Percentiles rank a stretch among this genome's conserved stretches.
Conservation (phyloP, 805 yeast genomes). For the Kregervanrija pseudodelftensis region DNA sequence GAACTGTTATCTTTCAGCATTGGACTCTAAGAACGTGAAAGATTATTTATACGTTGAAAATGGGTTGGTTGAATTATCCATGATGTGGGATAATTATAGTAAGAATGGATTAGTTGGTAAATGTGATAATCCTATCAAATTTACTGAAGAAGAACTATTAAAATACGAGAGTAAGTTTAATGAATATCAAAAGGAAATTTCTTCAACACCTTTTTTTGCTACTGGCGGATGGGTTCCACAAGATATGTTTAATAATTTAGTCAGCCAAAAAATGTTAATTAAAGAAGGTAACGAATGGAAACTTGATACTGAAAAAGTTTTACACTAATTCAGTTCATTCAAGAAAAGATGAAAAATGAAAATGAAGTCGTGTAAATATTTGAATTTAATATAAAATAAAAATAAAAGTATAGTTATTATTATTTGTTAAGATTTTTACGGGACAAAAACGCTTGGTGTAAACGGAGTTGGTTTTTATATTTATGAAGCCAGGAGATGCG, state of each 20-base stretch:
- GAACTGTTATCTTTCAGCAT: slow-evolving; percentile 53
- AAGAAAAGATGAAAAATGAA: too few species aligned
- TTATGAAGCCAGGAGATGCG: too few species aligned
- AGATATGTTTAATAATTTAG: slow-evolving; percentile 72
- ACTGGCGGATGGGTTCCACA: slow-evolving; percentile 96
- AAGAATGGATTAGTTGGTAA: slow-evolving; percentile 48
- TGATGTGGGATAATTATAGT: slow-evolving; percentile 62
- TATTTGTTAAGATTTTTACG: too few species aligned
- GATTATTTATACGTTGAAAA: slow-evolving; percentile 63
- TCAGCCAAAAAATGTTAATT: slow-evolving; percentile 61
- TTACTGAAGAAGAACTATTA: slow-evolving; percentile 51
- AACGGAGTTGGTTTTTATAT: too few species aligned
- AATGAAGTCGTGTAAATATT: too few species aligned
- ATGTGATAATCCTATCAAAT: slow-evolving; percentile 51
- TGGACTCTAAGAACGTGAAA: slow-evolving; percentile 48
- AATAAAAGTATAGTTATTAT: too few species aligned
- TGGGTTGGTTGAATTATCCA: slow-evolving; percentile 54
- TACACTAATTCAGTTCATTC: slow-evolving; percentile 4
- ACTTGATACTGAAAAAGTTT: slow-evolving; percentile 23
- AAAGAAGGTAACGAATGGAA: slow-evolving; percentile 40
- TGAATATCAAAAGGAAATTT: slow-evolving; percentile 59
- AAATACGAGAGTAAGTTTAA: slow-evolving; percentile 51
- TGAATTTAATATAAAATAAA: too few species aligned
- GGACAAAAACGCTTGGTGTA: too few species aligned
- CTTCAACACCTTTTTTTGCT: slow-evolving; percentile 75